Evolutionary conservation across 2,329 filamentous ascomycete genomes (phyloP).

Genomic region (Sarocladium kiliense): DNA sequence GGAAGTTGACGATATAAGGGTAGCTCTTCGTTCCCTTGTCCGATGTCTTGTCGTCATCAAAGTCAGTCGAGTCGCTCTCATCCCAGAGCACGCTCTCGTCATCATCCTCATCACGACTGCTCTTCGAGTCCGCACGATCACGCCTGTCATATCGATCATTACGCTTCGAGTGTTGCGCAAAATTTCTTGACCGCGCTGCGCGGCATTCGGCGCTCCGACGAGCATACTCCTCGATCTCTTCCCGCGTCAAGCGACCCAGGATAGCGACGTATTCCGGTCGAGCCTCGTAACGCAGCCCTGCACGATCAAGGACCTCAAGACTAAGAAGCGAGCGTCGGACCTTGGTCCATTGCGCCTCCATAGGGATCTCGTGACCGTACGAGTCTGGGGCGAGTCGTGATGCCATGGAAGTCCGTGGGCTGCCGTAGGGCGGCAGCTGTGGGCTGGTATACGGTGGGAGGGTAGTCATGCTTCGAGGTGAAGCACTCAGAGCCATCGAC

Average conservation of each 20-base stretch:
- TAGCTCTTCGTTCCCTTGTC: conserved; percentile 27
- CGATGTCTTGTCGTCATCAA: conserved; percentile 26
- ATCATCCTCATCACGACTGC: conserved; percentile 24
- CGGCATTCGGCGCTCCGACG: conserved; percentile 43
- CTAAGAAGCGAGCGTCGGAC: conserved; percentile 49
- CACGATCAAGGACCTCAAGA: conserved; percentile 47
- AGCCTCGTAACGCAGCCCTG: conserved; percentile 53
- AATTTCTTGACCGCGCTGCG: conserved; percentile 25
- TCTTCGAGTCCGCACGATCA: conserved; percentile 26
- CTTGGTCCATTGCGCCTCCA: conserved; percentile 54
- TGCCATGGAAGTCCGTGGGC: neutral
- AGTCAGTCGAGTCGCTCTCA: conserved; percentile 26
- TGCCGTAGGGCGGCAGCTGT: conserved; percentile 1
- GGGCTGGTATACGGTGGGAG: conserved; percentile 5
- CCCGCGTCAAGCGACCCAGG: conserved; percentile 47
- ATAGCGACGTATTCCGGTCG: conserved; percentile 55
- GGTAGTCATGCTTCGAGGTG: neutral
- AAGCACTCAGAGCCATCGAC: neutral
- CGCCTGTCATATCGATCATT: conserved; percentile 12
- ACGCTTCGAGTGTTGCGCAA: conserved; percentile 10
- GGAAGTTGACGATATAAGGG: conserved; percentile 32
- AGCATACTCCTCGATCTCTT: conserved; percentile 48
- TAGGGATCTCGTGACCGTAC: conserved; percentile 48
- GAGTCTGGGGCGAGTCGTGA: conserved; percentile 48
- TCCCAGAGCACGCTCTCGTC: conserved; percentile 25